Evolutionary conservation across 768 basidiomycete species (phyloP), one percentile per base, ranked within the genome.

Genomic region (Pulveroboletus frians): DNA sequence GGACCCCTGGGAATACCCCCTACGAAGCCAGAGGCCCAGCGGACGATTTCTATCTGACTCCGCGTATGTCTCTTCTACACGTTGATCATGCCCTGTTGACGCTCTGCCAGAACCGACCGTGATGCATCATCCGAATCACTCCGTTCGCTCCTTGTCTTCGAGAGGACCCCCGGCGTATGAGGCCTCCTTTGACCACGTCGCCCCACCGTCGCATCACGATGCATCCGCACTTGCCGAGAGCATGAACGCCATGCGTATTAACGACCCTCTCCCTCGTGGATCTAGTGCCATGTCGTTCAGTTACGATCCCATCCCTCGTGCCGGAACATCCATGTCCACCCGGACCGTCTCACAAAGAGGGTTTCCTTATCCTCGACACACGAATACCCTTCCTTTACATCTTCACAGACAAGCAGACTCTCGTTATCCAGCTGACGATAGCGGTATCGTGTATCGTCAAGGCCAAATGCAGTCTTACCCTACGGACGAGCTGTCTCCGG

Each of bases 251-350:
- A 69, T 89, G 64, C 74, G 68, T 43, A 66, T 88, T 49, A 66
- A 65, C 45, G 80, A 80, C 38, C 69, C 71, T 20, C 54, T 55
- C 20, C 59, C 69, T 26, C 63, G 61, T 17, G 63, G 65, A 39
- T 51, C 67, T 18, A 65, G 65, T 39, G 56, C 60, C 31, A 57
- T 60, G 60, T 57, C 61, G 32, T 61, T 49, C 51, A 42, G 53
- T 31, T 40, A 59, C 31, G 82, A 84, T 52, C 76, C 78, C 39
- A 65, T 82, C 13, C 73, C 75, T 48, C 76, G 81, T 26, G 73
- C 76, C 5, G 75, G 75, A 15, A 83, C 82, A 17, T 78, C 83
- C 29, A 76, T 82, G 74, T 80, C 81, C 14, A 64, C 71, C 57
- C 73, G 71, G 43, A 62, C 67, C 48, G 58, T 63, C 35, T 45